Conservation (phyloP, 441 rosid genomes). For the Pelargonium myrrhifolium region DNA sequence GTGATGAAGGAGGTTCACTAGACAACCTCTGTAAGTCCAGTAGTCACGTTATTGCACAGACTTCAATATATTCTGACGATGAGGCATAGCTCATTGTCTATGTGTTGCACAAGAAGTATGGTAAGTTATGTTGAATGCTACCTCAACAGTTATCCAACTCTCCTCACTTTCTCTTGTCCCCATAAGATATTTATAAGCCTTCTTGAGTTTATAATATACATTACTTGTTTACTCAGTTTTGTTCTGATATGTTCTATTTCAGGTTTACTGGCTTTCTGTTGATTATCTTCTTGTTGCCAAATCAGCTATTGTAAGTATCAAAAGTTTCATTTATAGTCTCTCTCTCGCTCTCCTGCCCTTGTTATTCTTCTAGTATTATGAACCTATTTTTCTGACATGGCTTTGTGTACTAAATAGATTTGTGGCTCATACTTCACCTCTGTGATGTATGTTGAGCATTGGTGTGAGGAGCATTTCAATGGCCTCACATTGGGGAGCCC, state of each 20-base stretch:
- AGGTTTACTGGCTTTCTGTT: slow-evolving; percentile 91
- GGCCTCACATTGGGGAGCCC: slow-evolving; percentile 75
- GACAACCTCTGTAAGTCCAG: not conserved
- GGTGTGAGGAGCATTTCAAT: slow-evolving; percentile 90
- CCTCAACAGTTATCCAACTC: not conserved
- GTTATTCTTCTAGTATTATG: slow-evolving; percentile 3
- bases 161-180: not conserved
- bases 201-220: not conserved
- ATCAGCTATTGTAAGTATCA: slow-evolving; percentile 73
- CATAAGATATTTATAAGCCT: not conserved
- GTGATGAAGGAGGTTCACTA: no score
- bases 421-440: slow-evolving; percentile 89
- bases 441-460: slow-evolving; percentile 82
- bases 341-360: slow-evolving; percentile 5
- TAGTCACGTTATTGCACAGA: not conserved
- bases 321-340: not conserved
- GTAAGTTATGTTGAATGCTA: not conserved
- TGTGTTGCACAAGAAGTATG: not conserved
- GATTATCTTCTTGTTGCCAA: slow-evolving; percentile 82
- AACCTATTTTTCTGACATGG: slow-evolving; percentile 15
- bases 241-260: slow-evolving; percentile 20
- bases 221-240: slow-evolving; percentile 1
- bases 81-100: not conserved
- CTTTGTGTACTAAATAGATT: slow-evolving; percentile 35
- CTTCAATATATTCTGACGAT: not conserved